Percentiles rank a stretch among this genome's conserved stretches.
Evolutionary conservation across 192 early-diverging fungal species (phyloP).

Genomic region (Haplosporangium gracile): DNA sequence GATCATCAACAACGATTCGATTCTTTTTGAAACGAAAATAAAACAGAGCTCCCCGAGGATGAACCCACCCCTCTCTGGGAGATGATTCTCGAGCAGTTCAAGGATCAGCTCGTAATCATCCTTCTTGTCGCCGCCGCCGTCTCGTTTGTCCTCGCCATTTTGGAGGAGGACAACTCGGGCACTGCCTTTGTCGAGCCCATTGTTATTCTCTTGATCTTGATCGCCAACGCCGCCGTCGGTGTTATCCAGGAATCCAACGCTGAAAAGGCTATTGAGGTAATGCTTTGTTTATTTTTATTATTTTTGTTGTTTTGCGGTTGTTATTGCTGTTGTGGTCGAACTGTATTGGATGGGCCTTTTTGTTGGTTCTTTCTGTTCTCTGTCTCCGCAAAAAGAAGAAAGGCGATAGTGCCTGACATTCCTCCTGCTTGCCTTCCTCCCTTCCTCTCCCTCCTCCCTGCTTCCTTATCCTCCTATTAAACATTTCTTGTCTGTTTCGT

Average conservation of each 20-base stretch:
- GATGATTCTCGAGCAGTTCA: slow-evolving; percentile 96
- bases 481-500: not conserved
- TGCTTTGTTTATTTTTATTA: not conserved
- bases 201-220: slow-evolving; percentile 97
- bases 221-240: slow-evolving; percentile 98
- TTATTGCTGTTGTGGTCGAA: not conserved
- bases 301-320: not conserved
- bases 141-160: slow-evolving; percentile 92
- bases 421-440: too few species aligned
- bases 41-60: slow-evolving; percentile 88
- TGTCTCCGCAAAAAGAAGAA: not conserved
- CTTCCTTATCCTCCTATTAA: not conserved
- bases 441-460: not conserved
- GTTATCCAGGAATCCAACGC: slow-evolving; percentile 97
- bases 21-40: not conserved
- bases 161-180: slow-evolving; percentile 81
- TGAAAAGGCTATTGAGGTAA: slow-evolving; percentile 96
- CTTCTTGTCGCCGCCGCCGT: slow-evolving; percentile 90
- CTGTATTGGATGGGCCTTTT: not conserved
- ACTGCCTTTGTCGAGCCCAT: slow-evolving; percentile 98
- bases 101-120: slow-evolving; percentile 99
- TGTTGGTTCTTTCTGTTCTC: not conserved
- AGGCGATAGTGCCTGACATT: not conserved
- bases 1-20: too few species aligned
- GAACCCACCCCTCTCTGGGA: slow-evolving; percentile 92